Evolutionary conservation across 169 alveolate species (phyloP).

Genomic region (Besnoitia besnoiti): DNA sequence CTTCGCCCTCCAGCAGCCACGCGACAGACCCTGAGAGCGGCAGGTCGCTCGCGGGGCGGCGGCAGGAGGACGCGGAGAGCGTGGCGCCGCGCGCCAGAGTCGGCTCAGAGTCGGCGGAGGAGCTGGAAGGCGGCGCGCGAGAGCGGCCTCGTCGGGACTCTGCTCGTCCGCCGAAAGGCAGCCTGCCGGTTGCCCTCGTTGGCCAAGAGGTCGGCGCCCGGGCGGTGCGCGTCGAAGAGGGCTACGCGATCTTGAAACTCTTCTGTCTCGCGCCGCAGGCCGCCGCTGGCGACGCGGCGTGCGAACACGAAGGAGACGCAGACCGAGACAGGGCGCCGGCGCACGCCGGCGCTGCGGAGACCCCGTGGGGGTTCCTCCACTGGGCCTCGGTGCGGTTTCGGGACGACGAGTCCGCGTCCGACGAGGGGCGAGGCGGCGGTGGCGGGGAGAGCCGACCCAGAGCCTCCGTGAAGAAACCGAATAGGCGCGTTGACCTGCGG

Average conservation of each 20-base stretch:
- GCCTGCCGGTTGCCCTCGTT: background rate
- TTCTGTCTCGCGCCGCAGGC: background rate
- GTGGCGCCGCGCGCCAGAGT: background rate
- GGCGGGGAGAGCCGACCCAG: background rate
- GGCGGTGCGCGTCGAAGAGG: background rate
- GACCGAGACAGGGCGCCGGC: background rate
- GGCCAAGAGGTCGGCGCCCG: background rate
- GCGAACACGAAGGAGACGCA: background rate
- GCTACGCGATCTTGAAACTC: background rate
- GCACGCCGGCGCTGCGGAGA: background rate
- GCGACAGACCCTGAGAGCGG: background rate
- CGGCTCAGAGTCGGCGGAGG: background rate
- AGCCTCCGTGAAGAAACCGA: background rate
- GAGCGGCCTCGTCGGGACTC: background rate
- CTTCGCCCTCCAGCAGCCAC: background rate
- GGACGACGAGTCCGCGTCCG: background rate
- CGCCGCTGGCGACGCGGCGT: background rate
- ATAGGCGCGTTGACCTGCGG: background rate
- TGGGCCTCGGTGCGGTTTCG: background rate
- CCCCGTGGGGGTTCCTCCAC: background rate
- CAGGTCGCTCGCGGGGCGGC: background rate
- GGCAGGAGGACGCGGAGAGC: no score
- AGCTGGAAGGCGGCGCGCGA: background rate
- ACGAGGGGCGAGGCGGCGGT: background rate
- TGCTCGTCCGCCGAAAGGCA: background rate